These are phyloP conservation scores for Neonectria neomacrospora DNA, from an alignment of 2,329 filamentous ascomycete genomes.

Conservation along the genomic window DNA sequence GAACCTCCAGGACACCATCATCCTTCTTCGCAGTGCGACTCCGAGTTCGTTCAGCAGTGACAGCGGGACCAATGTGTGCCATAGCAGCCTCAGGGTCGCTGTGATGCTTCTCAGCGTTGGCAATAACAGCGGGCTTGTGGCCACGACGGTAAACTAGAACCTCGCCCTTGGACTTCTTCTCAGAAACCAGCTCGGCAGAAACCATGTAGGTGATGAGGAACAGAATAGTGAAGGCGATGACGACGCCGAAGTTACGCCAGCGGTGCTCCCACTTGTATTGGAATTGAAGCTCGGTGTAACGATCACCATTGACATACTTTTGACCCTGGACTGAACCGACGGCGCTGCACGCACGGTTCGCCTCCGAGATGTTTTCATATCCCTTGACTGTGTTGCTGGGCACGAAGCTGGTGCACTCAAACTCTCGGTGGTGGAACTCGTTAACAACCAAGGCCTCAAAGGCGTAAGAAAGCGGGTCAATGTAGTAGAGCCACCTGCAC, in stretches of 20 bases:
- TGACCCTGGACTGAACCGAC: slow-evolving; percentile 60
- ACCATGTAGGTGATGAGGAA: slow-evolving; percentile 71
- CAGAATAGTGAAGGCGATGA: slow-evolving; percentile 72
- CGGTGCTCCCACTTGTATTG: slow-evolving; percentile 67
- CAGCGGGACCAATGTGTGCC: slow-evolving; percentile 60
- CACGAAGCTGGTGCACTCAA: slow-evolving; percentile 60
- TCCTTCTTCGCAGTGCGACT: slow-evolving; percentile 51
- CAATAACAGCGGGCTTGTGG: slow-evolving; percentile 67
- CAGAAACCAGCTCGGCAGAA: slow-evolving; percentile 73
- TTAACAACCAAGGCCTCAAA: slow-evolving; percentile 87
- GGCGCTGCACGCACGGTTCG: slow-evolving; percentile 57
- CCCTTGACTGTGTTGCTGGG: slow-evolving; percentile 48
- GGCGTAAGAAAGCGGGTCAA: slow-evolving; percentile 81
- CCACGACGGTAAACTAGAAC: slow-evolving; percentile 79
- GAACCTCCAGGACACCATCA: slow-evolving; percentile 59
- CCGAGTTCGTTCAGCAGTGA: slow-evolving; percentile 56
- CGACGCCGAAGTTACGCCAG: slow-evolving; percentile 78
- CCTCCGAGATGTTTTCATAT: slow-evolving; percentile 40
- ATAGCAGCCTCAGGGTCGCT: slow-evolving; percentile 67
- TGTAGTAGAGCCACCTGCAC: slow-evolving; percentile 85
- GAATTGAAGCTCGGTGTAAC: slow-evolving; percentile 57
- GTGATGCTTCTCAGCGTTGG: slow-evolving; percentile 69
- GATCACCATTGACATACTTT: slow-evolving; percentile 57
- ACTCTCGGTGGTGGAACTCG: slow-evolving; percentile 77
- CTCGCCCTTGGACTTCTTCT: slow-evolving; percentile 79